phyloP scores from a whole-genome alignment of 306 rosid genomes.

The Quercus glauca region DNA sequence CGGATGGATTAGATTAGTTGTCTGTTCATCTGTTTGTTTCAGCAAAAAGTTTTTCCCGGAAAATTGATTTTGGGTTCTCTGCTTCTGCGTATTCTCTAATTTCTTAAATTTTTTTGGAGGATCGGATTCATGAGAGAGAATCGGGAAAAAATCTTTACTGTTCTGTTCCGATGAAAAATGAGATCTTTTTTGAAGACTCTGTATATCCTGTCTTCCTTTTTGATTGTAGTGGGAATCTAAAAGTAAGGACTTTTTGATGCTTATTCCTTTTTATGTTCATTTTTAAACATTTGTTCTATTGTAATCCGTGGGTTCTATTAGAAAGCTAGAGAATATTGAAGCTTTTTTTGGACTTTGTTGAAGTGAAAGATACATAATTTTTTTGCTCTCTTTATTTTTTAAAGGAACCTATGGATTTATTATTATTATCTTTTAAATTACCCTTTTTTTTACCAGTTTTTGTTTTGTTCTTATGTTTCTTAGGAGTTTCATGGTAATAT shows the following conservation, averaged over 20 bases:
- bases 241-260: background rate
- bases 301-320: background rate
- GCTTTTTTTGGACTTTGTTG: conserved; percentile 18
- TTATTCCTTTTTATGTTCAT: background rate
- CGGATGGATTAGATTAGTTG: background rate
- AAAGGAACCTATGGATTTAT: background rate
- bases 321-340: conserved; percentile 2
- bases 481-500: background rate
- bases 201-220: conserved; percentile 4
- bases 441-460: background rate
- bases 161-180: background rate
- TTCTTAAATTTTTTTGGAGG: background rate
- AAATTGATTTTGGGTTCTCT: background rate
- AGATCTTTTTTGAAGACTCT: background rate
- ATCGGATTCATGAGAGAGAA: background rate
- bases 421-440: background rate
- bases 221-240: conserved; percentile 13
- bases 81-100: background rate
- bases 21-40: background rate
- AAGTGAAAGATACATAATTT: background rate
- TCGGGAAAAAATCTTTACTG: background rate
- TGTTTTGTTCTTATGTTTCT: background rate
- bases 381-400: background rate
- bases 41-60: background rate
- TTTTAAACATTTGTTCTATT: background rate